phyloP scores from a whole-genome alignment of 129 eudicot species.

The Chrysanthemum makinoi region DNA sequence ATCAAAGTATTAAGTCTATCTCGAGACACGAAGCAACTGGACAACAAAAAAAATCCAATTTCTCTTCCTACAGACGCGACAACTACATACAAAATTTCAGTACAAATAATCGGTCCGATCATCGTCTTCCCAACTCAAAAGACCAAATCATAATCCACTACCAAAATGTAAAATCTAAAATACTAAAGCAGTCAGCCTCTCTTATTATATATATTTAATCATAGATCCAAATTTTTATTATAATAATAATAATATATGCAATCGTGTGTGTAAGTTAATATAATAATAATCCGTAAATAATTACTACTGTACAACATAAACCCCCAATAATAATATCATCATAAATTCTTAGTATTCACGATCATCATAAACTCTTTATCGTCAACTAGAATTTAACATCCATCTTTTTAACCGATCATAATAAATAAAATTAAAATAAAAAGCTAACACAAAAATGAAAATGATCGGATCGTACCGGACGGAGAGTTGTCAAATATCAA shows the following conservation, averaged over 20 bases:
- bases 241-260: neutral
- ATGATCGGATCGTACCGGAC: conserved; percentile 35
- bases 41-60: too few species aligned
- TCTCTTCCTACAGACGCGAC: neutral
- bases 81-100: neutral
- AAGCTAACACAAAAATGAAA: conserved; percentile 7
- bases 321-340: conserved; percentile 23
- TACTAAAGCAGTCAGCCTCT: conserved; percentile 10
- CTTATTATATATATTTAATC: neutral
- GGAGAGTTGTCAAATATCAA: conserved; percentile 17
- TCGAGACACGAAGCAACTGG: too few species aligned
- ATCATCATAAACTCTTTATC: too few species aligned
- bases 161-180: neutral
- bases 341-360: neutral
- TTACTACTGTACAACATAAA: conserved; percentile 14
- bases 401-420: neutral
- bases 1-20: neutral
- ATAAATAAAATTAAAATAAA: neutral
- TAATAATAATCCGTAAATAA: neutral
- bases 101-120: conserved; percentile 6
- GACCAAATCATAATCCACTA: conserved; percentile 10
- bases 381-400: neutral
- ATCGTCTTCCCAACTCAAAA: conserved; percentile 8
- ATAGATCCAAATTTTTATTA: conserved; percentile 1
- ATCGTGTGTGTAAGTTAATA: too few species aligned